Percentiles rank a stretch among this genome's conserved stretches.
These are phyloP conservation scores for Boletus subparvulus DNA, from an alignment of 768 basidiomycete genomes.

Conservation along the genomic window DNA sequence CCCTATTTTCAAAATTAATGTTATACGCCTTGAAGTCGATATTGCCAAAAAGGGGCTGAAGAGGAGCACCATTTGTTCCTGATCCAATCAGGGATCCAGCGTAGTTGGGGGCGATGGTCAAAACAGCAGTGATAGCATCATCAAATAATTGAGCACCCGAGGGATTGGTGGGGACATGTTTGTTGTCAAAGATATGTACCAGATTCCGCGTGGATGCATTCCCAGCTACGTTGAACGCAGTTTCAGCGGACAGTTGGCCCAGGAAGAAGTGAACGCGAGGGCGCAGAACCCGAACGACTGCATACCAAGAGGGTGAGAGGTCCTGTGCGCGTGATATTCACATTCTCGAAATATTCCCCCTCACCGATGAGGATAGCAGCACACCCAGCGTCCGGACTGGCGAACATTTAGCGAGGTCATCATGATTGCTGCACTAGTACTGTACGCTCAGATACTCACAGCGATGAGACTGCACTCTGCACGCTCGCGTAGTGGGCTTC, in stretches of 20 bases:
- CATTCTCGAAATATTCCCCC: too few species aligned
- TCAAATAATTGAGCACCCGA: conserved; percentile 49
- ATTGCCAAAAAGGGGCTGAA: neutral
- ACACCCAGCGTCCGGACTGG: neutral
- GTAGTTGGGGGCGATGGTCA: neutral
- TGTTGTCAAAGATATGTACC: too few species aligned
- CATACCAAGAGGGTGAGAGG: neutral
- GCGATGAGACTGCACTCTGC: conserved; percentile 27
- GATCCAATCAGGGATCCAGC: neutral
- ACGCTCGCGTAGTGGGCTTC: conserved; percentile 23
- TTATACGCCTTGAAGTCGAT: neutral
- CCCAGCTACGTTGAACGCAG: too few species aligned
- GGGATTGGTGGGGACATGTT: neutral
- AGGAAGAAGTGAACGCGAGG: neutral
- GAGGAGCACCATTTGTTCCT: neutral
- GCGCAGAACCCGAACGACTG: neutral
- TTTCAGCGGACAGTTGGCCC: neutral
- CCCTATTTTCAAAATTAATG: too few species aligned
- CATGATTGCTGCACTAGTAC: conserved; percentile 39
- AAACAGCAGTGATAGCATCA: conserved; percentile 48
- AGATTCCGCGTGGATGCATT: too few species aligned
- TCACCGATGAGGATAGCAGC: too few species aligned
- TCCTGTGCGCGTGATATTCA: conserved; percentile 15
- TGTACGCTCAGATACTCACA: conserved; percentile 37
- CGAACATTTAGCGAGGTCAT: neutral